Evolutionary conservation across 345 rosid species (phyloP).

Genomic region (Excoecaria agallocha): DNA sequence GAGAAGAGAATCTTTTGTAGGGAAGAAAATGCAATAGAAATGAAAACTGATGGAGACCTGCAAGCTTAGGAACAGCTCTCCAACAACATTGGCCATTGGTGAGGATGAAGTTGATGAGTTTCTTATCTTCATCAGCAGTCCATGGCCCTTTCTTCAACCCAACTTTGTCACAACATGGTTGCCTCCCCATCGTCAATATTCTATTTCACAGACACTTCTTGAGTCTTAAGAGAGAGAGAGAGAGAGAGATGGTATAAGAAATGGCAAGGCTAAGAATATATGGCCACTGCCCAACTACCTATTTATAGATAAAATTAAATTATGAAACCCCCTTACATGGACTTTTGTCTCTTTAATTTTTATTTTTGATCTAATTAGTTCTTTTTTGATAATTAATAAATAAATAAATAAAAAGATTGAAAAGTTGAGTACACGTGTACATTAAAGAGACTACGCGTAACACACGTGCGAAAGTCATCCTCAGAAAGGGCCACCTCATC

Average conservation of each 20-base stretch:
- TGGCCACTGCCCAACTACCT: constrained; percentile 7
- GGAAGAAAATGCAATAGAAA: background rate
- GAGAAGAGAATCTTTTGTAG: too few species aligned
- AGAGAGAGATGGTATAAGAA: background rate
- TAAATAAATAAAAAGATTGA: background rate
- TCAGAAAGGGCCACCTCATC: constrained; percentile 24
- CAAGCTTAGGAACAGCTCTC: constrained; percentile 95
- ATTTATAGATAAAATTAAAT: constrained; percentile 9
- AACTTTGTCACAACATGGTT: constrained; percentile 93
- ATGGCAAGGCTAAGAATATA: background rate
- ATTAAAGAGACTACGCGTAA: constrained; percentile 3
- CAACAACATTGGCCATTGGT: constrained; percentile 97
- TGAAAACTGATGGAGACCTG: constrained; percentile 35
- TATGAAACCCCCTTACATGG: too few species aligned
- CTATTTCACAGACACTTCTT: too few species aligned
- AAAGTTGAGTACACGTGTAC: background rate
- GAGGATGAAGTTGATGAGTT: constrained; percentile 82
- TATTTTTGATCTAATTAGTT: background rate
- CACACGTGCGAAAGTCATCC: constrained; percentile 11
- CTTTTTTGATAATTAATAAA: background rate
- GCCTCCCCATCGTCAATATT: constrained; percentile 64
- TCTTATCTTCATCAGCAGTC: constrained; percentile 93
- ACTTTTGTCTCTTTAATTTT: background rate
- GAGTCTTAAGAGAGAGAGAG: background rate
- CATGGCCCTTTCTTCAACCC: constrained; percentile 98